Evolutionary conservation across 305 asterid species (phyloP).

Genomic region (Solanum aculeatissimum): DNA sequence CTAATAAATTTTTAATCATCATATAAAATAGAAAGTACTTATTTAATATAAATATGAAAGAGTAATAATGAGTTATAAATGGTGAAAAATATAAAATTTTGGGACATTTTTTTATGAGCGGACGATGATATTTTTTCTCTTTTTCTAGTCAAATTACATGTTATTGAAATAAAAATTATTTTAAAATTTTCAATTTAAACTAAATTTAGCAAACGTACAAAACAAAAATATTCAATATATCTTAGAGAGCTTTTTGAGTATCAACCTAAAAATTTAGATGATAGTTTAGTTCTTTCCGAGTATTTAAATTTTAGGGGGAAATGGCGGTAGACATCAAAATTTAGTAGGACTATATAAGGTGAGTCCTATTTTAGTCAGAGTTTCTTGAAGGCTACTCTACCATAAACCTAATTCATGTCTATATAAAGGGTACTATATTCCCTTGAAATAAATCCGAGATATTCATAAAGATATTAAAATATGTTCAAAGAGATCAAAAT

Average conservation of each 20-base stretch:
- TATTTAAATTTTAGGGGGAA: not conserved
- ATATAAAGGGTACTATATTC: too few species aligned
- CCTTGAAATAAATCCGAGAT: too few species aligned
- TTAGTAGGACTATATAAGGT: too few species aligned
- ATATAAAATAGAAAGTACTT: too few species aligned
- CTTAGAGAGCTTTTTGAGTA: not conserved
- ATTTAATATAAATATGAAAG: too few species aligned
- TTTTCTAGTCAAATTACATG: not conserved
- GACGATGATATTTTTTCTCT: not conserved
- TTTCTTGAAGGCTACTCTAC: too few species aligned
- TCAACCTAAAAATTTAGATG: not conserved
- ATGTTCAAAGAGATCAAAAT: too few species aligned
- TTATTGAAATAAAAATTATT: not conserved
- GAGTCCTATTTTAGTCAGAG: too few species aligned
- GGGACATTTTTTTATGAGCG: not conserved
- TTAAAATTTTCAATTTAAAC: not conserved
- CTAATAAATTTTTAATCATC: too few species aligned
- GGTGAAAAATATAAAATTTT: not conserved
- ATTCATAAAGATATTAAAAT: too few species aligned
- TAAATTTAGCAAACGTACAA: not conserved
- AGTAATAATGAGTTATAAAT: not conserved
- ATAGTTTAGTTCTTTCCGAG: not conserved
- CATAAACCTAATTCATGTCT: too few species aligned
- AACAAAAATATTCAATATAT: not conserved
- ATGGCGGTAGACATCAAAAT: too few species aligned